Evolutionary conservation across 208 protist genomes (phyloP), one percentile per base, ranked within the genome.

Genomic region (Vickermania spadyakhi): DNA sequence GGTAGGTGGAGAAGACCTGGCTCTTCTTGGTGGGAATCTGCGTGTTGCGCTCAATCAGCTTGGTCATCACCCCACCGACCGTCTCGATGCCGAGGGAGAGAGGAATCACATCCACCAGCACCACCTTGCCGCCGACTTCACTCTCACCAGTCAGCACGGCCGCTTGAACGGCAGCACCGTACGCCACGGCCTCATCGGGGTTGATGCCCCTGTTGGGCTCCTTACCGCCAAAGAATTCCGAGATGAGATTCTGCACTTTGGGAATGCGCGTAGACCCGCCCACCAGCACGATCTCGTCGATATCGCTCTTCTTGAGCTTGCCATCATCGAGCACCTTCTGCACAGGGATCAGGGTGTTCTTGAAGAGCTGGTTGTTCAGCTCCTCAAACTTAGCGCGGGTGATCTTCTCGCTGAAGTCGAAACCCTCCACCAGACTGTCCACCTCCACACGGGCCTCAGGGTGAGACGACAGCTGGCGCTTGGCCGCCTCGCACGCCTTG

Each of bases 181-280:
- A 98, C 23, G 97, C 98, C 26, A 99, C 97, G 28, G 98, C 97
- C 82, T 99, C 98, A 77, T 99, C 97, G 60, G 97, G 97, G 79
- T 99, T 99, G 85, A 99, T 97, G 11, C 71, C 84, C 73, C 92
- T 94, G 79, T 87, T 93, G 28, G 91, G 91, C 70, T 98, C 93
- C 81, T 98, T 98, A 45, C 91, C 90, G 68, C 96, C 89, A 80
- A 99, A 99, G 80, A 97, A 99, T 51, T 98, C 90, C 57, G 89
- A 91, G 60, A 99, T 72, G 4, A 99, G 74, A 62, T 95, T 50
- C 81, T 98, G 95, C 30, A 99, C 81, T 78, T 99, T 99, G 70
- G 97, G 97, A 76, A 99, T 98, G 68, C 96, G 89, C 7, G 97
- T 85, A 23, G 79, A 87, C 52, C 94, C 94, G 58, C 96, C 96